Base-by-base conservation (phyloP, 129 eudicot species). In the Erigeron canadensis region DNA sequence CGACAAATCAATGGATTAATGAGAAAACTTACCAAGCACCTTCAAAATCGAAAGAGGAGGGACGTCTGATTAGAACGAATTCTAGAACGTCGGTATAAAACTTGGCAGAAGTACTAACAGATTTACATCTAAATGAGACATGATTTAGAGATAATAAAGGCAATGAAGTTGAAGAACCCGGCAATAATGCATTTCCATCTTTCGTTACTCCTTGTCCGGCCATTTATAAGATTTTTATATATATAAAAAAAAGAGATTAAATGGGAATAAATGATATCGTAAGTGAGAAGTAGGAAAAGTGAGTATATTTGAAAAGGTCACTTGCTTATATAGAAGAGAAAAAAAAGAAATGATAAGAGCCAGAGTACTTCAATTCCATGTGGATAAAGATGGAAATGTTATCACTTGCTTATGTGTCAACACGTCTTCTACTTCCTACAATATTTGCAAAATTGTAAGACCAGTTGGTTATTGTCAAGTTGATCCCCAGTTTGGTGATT, bases 1-100 rank as follows among this genome's bases (percentile, higher is more conserved):
- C 3, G 34, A 3, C 34, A n/a, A n/a, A 15, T 12, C 5, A 8
- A 50, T 50, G 56, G 19, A 50, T n/a, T 8, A 50, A 50, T 50
- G 19, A 47, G 65, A 38, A 70, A 7, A 2, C 66, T 16, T 69
- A 90, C 97, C 97, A 90, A 47, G 97, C 97, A 17, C 97, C 97
- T 81, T 87, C 87, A 37, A 90, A 90, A 46, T 90, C 75, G 48
- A 90, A 90, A 7, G 97, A 90, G 17, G 90, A 85, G 18, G 97
- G 95, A 1, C 97, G 86, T 62, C 80, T 60, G 47, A 90, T 65
- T 38, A 77, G 84, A 16, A 77, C 81, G 44, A 85, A 90, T 0
- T 89, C 89, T 3, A 87, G 81, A 9, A 87, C 89, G 2, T 83
- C 82, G 5, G 73, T 65, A 59, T 90, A 90, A 12, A 90, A 90